Conservation (phyloP, 176 grass and related monocot genomes). For the Avena atlantica region DNA sequence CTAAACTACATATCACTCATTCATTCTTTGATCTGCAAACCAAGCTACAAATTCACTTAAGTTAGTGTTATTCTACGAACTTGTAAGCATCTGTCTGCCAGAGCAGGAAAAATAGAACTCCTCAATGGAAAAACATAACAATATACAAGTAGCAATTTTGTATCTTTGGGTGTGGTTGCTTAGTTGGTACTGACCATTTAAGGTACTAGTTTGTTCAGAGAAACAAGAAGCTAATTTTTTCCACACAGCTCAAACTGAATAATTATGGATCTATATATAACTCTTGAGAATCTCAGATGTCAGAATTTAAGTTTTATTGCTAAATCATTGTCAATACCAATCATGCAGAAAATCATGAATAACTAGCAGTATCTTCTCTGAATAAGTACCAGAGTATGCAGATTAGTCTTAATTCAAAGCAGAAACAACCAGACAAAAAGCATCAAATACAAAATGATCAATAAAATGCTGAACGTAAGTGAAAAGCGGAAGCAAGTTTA, state of each 20-base stretch:
- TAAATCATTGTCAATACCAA: slow-evolving; percentile 12
- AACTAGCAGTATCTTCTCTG: slow-evolving; percentile 9
- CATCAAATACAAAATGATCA: slow-evolving; percentile 29
- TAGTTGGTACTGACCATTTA: slow-evolving; percentile 6
- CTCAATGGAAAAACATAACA: not conserved
- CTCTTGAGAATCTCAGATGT: not conserved
- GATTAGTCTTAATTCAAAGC: not conserved
- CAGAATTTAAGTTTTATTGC: slow-evolving; percentile 20
- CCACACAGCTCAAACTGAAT: not conserved
- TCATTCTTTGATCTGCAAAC: slow-evolving; percentile 15
- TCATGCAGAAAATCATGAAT: slow-evolving; percentile 16
- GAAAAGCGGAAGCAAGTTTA: slow-evolving; percentile 29
- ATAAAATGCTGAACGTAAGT: not conserved
- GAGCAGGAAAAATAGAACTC: not conserved
- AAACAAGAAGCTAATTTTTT: slow-evolving; percentile 1
- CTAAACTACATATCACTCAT: not conserved
- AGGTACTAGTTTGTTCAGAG: slow-evolving; percentile 30
- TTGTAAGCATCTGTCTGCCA: not conserved
- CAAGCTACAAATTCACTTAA: slow-evolving; percentile 1
- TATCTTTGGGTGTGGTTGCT: not conserved
- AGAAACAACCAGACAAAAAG: slow-evolving; percentile 18
- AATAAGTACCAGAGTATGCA: not conserved
- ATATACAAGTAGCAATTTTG: not conserved
- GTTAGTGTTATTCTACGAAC: not conserved
- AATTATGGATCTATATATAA: slow-evolving; percentile 14